Base-by-base conservation (phyloP, 352 stramenopile species). In the Hyphochytrium catenoides region DNA sequence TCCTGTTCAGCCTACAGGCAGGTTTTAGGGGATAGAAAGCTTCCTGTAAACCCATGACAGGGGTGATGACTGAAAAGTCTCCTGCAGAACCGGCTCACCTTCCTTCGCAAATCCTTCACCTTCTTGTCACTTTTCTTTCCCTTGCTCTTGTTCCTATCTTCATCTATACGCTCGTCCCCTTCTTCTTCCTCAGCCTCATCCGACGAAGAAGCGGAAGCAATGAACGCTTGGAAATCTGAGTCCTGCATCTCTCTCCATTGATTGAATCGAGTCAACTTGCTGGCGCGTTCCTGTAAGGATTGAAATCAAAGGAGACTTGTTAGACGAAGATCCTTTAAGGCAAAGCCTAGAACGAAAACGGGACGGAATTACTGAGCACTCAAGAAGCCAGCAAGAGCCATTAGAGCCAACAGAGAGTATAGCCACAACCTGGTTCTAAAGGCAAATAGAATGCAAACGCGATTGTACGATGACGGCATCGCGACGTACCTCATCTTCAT, bases 161-260 rank as follows among this genome's bases (percentile, higher is more conserved):
- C 44, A 9, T 71, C 56, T 16, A 60, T 62, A 8, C 57, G 54
- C 9, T 49, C 38, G 6, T 62, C 55, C n/a, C 46, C 43, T 2
- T 49, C 47, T 15, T 59, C 54, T 5, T 59, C 66, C 24, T 64
- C 63, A 17, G 59, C 60, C 8, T 70, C 72, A 9, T 43, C 50
- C 0, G 54, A 63, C 4, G 55, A 67, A 38, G 59, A 63, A 11
- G 77, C 65, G 8, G 72, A 91, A 22, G 84, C 85, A 17, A 97
- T 46, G 46, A 95, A 96, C 8, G 77, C 70, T 28, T 74, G 62
- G 23, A 97, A 78, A 41, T 95, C 87, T 41, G 93, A 74, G 26
- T 89, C 75, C 29, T 91, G 57, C 8, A 64, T 55, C 41, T 78
- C 55, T 41, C 82, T 75, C 72, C 72, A 87, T 23, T 77, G 62